Evolutionary conservation across 768 basidiomycete genomes (phyloP), one percentile per base, ranked within the genome.

Genomic region (Austroboletus eburneus): DNA sequence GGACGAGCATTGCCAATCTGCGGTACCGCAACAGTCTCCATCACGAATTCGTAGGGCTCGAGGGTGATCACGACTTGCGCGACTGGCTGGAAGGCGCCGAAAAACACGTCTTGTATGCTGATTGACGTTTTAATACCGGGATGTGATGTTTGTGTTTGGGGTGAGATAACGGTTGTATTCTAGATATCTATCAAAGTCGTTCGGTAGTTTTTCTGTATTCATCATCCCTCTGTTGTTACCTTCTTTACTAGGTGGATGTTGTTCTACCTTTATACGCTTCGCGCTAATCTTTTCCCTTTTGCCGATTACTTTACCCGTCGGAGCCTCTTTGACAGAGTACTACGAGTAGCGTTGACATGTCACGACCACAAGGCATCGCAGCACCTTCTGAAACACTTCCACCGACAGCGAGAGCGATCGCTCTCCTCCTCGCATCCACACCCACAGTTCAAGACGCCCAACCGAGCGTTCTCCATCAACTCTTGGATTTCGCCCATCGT

Each of bases 391-490:
- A 88, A 49, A 81, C 78, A 18, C 76, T 92, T 25, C 90, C 90
- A n/a, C 75, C 85, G n/a, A 86, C 87, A 18, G 91, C 90, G 21
- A 77, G 88, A 42, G 77, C 87, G 33, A 90, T 92, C 44, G 89
- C 90, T 0, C 79, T 92, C 27, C 74, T 92, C 4, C 76, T 92
- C 22, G 85, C 90, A 3, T 85, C 89, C 4, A 87, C 87, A 0
- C 89, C 91, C 13, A 78, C 87, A 9, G 83, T 92, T 1, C 86
- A 90, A 50, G 90, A 92, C 69, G 80, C 85, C 1, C 90, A 92
- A 51, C 90, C 91, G 3, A 86, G 81, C 4, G 90, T 92, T 10
- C 73, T 92, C 9, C 87, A 91, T 56, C 90, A 92, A 58, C 77
- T 92, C 8, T 80, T 92, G 45, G 90, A 92, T 64, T 91, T 92